Evolutionary conservation across 176 grass and related monocot species (phyloP).

Genomic region (Triticum dicoccoides): DNA sequence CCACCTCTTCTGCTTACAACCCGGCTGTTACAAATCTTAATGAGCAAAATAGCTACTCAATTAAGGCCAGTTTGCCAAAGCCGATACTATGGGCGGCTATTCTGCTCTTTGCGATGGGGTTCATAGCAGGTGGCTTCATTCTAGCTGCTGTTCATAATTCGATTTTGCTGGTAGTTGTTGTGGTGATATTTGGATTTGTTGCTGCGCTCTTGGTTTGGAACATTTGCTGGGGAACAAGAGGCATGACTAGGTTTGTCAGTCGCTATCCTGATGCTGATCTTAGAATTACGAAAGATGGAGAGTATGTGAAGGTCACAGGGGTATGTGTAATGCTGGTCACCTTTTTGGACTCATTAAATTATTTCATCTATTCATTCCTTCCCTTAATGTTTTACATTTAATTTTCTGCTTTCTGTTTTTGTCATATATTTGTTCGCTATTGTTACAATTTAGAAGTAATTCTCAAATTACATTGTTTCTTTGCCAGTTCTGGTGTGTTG

Average conservation of each 20-base stretch:
- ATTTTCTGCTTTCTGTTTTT: not conserved
- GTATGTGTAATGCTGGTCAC: constrained; percentile 45
- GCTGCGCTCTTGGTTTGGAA: constrained; percentile 66
- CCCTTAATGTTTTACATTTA: not conserved
- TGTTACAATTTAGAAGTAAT: constrained; percentile 12
- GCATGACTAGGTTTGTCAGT: constrained; percentile 51
- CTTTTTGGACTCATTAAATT: constrained; percentile 2
- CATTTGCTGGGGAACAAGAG: constrained; percentile 56
- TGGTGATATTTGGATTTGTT: constrained; percentile 51
- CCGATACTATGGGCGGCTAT: constrained; percentile 49
- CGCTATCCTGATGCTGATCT: constrained; percentile 82
- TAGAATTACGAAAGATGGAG: constrained; percentile 71
- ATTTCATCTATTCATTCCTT: not conserved
- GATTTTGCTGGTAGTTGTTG: constrained; percentile 51
- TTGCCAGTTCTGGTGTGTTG: not conserved
- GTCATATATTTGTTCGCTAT: constrained; percentile 1
- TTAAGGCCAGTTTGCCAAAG: constrained; percentile 52
- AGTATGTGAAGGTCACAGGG: constrained; percentile 91
- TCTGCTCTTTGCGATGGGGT: constrained; percentile 67
- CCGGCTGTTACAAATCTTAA: constrained; percentile 69
- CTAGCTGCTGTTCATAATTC: constrained; percentile 60
- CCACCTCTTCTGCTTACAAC: constrained; percentile 60
- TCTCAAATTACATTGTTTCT: not conserved
- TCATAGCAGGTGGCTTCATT: constrained; percentile 65
- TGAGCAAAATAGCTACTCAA: constrained; percentile 52